Evolutionary conservation across 192 early-diverging fungal genomes (phyloP).

Genomic region (Mortierella alpina): DNA sequence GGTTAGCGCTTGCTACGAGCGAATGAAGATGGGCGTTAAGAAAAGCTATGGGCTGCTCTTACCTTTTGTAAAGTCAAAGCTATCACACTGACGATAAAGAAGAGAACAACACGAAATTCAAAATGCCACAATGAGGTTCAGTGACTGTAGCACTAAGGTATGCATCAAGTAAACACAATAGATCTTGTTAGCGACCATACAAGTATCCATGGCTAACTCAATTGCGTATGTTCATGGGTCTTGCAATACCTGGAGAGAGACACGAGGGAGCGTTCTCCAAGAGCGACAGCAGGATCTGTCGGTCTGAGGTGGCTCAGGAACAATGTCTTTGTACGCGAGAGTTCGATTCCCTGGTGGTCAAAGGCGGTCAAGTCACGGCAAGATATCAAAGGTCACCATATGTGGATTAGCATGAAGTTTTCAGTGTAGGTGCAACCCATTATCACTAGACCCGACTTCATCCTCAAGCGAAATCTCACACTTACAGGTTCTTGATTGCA

Average conservation of each 20-base stretch:
- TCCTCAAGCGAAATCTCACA: not conserved
- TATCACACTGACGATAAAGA: not conserved
- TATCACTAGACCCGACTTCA: too few species aligned
- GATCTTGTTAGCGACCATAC: not conserved
- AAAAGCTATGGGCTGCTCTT: not conserved
- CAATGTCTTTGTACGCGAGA: not conserved
- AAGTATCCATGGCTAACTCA: not conserved
- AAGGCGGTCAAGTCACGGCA: too few species aligned
- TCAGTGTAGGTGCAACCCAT: too few species aligned
- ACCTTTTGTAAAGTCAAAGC: not conserved
- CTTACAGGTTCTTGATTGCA: not conserved
- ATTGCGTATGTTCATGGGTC: not conserved
- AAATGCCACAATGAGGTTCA: not conserved
- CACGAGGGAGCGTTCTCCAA: not conserved
- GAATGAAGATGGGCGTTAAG: not conserved
- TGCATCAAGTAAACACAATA: not conserved
- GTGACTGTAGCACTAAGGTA: not conserved
- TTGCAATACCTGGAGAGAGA: not conserved
- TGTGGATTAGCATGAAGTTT: not conserved
- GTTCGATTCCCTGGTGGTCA: not conserved
- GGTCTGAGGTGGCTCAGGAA: conserved; percentile 1
- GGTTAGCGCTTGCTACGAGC: not conserved
- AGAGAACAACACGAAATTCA: not conserved
- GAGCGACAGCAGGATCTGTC: not conserved
- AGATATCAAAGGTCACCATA: too few species aligned